These are phyloP conservation scores for Blastobotrys aristatus DNA, from an alignment of 1,139 yeast genomes.

Conservation along the genomic window DNA sequence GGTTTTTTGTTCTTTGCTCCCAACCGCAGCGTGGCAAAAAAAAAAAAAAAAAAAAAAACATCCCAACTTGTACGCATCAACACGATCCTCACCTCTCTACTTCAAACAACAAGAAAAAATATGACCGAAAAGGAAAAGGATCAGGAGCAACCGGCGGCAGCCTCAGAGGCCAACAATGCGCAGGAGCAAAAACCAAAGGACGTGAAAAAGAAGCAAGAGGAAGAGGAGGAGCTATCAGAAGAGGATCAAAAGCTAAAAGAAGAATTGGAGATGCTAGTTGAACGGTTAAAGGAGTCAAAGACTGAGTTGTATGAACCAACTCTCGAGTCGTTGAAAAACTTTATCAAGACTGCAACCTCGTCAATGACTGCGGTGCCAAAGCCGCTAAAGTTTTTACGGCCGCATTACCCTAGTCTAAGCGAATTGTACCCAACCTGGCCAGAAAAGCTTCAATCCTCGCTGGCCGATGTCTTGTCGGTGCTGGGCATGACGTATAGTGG, in stretches of 20 bases:
- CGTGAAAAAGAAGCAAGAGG: slow-evolving; percentile 35
- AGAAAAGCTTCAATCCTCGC: slow-evolving; percentile 34
- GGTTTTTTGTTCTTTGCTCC: too few relatives aligned
- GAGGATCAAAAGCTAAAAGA: slow-evolving; percentile 87
- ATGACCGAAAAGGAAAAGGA: background rate
- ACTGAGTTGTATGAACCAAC: slow-evolving; percentile 51
- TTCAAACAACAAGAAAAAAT: background rate
- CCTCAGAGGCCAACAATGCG: too few relatives aligned
- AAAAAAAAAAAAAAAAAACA: background rate
- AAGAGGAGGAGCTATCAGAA: slow-evolving; percentile 82
- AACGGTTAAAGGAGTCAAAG: slow-evolving; percentile 56
- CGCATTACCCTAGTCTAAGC: slow-evolving; percentile 67
- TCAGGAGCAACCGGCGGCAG: background rate
- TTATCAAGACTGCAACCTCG: slow-evolving; percentile 88
- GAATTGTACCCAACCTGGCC: slow-evolving; percentile 67
- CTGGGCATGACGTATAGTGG: slow-evolving; percentile 94
- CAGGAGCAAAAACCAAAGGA: slow-evolving; percentile 1
- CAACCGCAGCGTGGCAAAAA: too few relatives aligned
- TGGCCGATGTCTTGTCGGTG: slow-evolving; percentile 87
- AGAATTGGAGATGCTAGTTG: slow-evolving; percentile 83
- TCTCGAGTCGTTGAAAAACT: slow-evolving; percentile 63
- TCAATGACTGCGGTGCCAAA: slow-evolving; percentile 99
- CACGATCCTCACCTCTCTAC: background rate
- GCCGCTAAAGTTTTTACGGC: slow-evolving; percentile 91
- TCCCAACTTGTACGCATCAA: background rate